phyloP scores from a whole-genome alignment of 192 early-diverging fungal genomes.

The Obelidium mucronatum region DNA sequence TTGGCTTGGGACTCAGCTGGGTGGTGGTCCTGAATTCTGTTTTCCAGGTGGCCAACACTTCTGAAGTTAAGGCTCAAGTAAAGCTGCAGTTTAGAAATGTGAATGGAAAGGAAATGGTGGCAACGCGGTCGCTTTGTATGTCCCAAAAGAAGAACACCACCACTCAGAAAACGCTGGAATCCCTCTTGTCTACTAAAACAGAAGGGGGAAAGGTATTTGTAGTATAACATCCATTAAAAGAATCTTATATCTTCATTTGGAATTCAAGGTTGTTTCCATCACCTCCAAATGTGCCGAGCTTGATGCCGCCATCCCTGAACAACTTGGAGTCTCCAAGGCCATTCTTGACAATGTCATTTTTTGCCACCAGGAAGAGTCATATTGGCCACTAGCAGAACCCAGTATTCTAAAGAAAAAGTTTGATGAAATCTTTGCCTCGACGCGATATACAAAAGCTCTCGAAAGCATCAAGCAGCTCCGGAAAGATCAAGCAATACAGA shows the following conservation, averaged over 20 bases:
- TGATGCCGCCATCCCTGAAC: constrained; percentile 81
- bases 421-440: constrained; percentile 97
- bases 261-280: constrained; percentile 64
- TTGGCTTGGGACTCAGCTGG: not conserved
- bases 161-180: constrained; percentile 84
- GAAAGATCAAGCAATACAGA: constrained; percentile 71
- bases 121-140: constrained; percentile 78
- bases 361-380: constrained; percentile 98
- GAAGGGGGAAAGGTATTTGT: too few species aligned
- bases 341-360: constrained; percentile 99
- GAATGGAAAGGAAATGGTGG: constrained; percentile 73
- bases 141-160: constrained; percentile 69
- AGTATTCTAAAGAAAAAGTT: constrained; percentile 91
- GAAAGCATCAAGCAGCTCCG: constrained; percentile 79
- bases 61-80: constrained; percentile 91
- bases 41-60: constrained; percentile 74
- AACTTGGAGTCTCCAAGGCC: constrained; percentile 89
- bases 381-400: constrained; percentile 94
- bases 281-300: constrained; percentile 85
- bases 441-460: constrained; percentile 90
- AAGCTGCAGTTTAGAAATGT: constrained; percentile 85
- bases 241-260: too few species aligned
- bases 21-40: not conserved
- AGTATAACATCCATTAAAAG: too few species aligned
- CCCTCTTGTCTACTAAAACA: constrained; percentile 44